Percentiles rank a stretch among this genome's conserved stretches.
phyloP scores from a whole-genome alignment of 495 filamentous ascomycete genomes.

The Lentithecium fluviatile region DNA sequence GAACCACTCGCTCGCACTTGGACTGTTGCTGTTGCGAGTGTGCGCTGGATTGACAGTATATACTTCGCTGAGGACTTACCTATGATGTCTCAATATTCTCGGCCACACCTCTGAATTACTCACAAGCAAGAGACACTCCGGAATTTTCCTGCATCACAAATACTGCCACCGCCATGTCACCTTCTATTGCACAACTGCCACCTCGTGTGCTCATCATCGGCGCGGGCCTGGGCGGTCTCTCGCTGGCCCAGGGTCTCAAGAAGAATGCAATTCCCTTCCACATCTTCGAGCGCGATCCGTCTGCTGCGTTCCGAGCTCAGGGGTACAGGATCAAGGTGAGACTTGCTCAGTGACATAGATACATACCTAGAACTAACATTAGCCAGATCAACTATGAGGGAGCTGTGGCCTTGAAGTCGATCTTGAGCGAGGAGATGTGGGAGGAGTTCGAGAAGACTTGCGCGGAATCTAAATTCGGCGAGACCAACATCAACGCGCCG shows the following conservation, averaged over 20 bases:
- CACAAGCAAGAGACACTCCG: neutral
- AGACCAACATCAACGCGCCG: conserved; percentile 32
- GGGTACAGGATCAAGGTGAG: conserved; percentile 31
- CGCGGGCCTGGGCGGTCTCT: conserved; percentile 59
- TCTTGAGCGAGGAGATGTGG: conserved; percentile 15
- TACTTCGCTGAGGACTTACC: too few relatives aligned
- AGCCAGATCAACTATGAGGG: conserved; percentile 20
- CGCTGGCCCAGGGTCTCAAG: conserved; percentile 59
- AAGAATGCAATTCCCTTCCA: conserved; percentile 37
- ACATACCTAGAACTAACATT: conserved; percentile 1
- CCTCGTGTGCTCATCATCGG: conserved; percentile 55
- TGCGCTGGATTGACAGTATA: too few relatives aligned
- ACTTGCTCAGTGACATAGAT: neutral
- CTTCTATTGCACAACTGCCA: conserved; percentile 12
- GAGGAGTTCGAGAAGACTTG: conserved; percentile 28
- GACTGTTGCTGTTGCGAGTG: neutral
- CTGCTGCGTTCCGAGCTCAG: conserved; percentile 24
- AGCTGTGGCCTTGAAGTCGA: conserved; percentile 4
- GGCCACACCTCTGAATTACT: neutral
- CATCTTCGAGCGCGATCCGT: conserved; percentile 34
- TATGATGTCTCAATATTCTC: too few relatives aligned
- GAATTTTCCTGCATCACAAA: conserved; percentile 7
- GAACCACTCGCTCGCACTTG: conserved; percentile 2
- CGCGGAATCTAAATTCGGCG: conserved; percentile 30
- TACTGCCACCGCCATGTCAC: conserved; percentile 14